Base-by-base conservation (phyloP, 164 flowering plant genomes). In the Vitis amurensis region DNA sequence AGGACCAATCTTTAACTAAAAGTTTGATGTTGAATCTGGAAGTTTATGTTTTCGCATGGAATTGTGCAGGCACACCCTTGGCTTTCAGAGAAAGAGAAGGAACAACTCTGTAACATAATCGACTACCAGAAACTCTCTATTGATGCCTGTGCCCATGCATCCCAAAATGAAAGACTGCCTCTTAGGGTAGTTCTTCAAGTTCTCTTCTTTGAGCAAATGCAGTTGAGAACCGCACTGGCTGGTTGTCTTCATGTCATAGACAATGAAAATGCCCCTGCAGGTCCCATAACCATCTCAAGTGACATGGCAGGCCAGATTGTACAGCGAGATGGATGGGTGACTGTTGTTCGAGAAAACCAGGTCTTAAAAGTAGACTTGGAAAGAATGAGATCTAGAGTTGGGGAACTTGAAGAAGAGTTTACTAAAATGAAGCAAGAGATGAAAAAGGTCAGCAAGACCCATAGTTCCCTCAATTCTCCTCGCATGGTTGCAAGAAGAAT, bases 121-220 rank as follows among this genome's bases (percentile, higher is more conserved):
- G 89, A 89, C 73, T 93, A 81, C 81, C 90, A 80, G 79, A 95
- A 88, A 79, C 98, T 95, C 53, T 93, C 98, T 13, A 81, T 95
- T 29, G 98, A 95, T 67, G 99, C 99, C 3, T 95, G 99, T 73
- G 85, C 96, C 51, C 98, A 95, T 77, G 99, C 99, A 68, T 90
- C 98, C 17, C 97, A 93, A 69, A 95, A 95, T 23, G 87, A 82
- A 50, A 84, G 96, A 73, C 67, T 95, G 52, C 99, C 99, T 2
- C 92, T 95, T 37, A 78, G 99, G 70, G 73, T 91, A 11, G 74
- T 93, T 66, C 90, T 95, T 57, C 98, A 93, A 76, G 99, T 93
- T 60, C 84, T 95, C 16, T 95, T 87, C 83, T 95, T 90, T 64
- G 99, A 95, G 84, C 99, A 95, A 74, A 74, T 93, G 86, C 97